A percentile compares a stretch with the other conserved stretches of the same genome.
Evolutionary conservation across 495 filamentous ascomycete species (phyloP).

Genomic region (Penicillium odoratum): DNA sequence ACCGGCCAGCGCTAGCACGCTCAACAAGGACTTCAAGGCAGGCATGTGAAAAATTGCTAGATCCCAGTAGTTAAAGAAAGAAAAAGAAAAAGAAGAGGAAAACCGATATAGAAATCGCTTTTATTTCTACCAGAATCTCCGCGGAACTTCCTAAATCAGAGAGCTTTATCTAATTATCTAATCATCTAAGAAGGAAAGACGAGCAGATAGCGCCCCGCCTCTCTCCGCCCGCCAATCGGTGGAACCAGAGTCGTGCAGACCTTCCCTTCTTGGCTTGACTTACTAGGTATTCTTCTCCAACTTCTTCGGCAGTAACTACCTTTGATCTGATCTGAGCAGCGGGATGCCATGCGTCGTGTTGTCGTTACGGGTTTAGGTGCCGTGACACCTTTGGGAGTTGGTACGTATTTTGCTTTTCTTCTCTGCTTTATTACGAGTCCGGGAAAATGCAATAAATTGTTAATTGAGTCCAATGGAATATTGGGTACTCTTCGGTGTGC

Average conservation of each 20-base stretch:
- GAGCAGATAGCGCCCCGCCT: constrained; percentile 25
- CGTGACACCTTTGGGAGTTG: constrained; percentile 87
- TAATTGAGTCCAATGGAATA: neutral
- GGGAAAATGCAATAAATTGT: neutral
- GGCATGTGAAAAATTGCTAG: constrained; percentile 11
- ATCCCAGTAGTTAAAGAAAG: constrained; percentile 8
- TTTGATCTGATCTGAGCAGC: neutral
- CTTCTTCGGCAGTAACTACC: constrained; percentile 6
- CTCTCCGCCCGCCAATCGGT: constrained; percentile 9
- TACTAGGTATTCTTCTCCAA: constrained; percentile 13
- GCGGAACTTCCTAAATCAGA: constrained; percentile 21
- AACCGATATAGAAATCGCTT: constrained; percentile 5
- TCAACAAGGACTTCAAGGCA: constrained; percentile 32
- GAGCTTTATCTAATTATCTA: constrained; percentile 4
- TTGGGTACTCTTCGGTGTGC: neutral
- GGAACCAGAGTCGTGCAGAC: constrained; percentile 39
- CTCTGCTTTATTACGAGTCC: neutral
- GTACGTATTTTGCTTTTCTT: constrained; percentile 34
- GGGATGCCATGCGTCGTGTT: constrained; percentile 78
- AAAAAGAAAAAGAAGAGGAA: constrained; percentile 16
- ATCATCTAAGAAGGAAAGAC: constrained; percentile 26
- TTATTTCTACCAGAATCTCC: constrained; percentile 12
- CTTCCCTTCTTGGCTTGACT: constrained; percentile 43
- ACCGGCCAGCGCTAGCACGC: constrained; percentile 38
- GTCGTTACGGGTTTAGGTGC: constrained; percentile 94